phyloP scores from a whole-genome alignment of 371 early-diverging fungal species.

The Smittium culicis region DNA sequence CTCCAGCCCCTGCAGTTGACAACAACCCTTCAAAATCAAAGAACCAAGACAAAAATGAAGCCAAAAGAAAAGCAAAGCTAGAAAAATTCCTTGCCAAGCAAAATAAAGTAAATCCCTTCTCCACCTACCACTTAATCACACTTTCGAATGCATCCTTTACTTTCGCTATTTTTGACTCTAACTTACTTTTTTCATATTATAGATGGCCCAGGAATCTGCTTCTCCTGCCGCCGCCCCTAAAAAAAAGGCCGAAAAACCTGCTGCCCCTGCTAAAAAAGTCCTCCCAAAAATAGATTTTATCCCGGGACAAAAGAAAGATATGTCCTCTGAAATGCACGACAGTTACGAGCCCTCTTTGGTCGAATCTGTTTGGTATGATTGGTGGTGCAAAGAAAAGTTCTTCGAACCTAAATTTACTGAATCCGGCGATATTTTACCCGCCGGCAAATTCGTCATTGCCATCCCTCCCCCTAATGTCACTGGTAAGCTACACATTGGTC shows the following conservation, averaged over 20 bases:
- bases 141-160: background rate
- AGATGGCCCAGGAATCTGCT: conserved; percentile 30
- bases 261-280: background rate
- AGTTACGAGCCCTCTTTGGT: conserved; percentile 86
- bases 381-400: conserved; percentile 87
- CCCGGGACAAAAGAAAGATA: conserved; percentile 83
- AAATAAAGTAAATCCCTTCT: conserved; percentile 33
- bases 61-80: conserved; percentile 79
- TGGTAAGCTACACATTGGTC: conserved; percentile 97
- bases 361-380: conserved; percentile 93
- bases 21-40: conserved; percentile 25
- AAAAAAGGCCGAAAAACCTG: conserved; percentile 66
- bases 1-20: background rate
- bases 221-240: conserved; percentile 56
- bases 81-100: conserved; percentile 86
- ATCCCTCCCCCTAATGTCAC: conserved; percentile 99
- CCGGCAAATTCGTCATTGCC: conserved; percentile 81
- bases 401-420: conserved; percentile 71
- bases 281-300: conserved; percentile 36
- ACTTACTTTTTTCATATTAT: background rate
- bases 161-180: background rate
- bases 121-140: background rate
- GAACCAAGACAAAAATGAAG: conserved; percentile 75
- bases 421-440: conserved; percentile 57
- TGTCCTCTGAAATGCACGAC: conserved; percentile 62